These are phyloP conservation scores for Drechslerella stenobrocha DNA, from an alignment of 2,329 filamentous ascomycete species.

Conservation along the genomic window DNA sequence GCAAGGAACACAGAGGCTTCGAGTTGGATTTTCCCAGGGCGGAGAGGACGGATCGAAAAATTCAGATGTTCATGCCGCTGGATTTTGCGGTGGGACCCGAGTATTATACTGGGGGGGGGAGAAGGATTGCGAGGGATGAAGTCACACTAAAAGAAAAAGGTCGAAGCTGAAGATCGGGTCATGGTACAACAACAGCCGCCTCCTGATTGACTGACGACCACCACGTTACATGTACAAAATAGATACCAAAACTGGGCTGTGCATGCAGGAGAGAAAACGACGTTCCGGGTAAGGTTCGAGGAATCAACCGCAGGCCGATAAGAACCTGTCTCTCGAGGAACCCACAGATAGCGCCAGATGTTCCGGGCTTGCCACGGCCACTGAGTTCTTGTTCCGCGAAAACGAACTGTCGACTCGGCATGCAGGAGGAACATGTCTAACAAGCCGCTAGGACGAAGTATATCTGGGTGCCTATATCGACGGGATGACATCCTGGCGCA, in stretches of 20 bases:
- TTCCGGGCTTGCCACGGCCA: neutral
- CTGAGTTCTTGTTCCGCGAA: neutral
- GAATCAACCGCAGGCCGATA: neutral
- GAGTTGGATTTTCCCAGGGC: neutral
- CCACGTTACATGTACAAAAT: neutral
- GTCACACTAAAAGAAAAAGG: constrained; percentile 11
- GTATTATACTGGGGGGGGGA: constrained; percentile 11
- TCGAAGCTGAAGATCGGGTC: neutral
- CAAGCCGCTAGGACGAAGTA: too few species aligned
- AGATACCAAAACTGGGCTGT: neutral
- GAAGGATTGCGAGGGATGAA: constrained; percentile 39
- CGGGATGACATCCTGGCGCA: too few species aligned
- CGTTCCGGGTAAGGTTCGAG: too few species aligned
- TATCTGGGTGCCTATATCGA: too few species aligned
- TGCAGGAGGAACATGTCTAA: too few species aligned
- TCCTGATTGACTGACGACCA: neutral
- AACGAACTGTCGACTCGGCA: neutral
- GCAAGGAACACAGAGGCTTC: neutral
- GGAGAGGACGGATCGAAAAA: neutral
- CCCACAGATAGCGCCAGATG: neutral
- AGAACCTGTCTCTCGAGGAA: neutral
- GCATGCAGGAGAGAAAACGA: too few species aligned
- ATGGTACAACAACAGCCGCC: neutral
- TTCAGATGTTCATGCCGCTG: too few species aligned
- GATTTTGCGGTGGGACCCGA: neutral